phyloP scores from a whole-genome alignment of 768 basidiomycete genomes.

The Termitomyces sp. region DNA sequence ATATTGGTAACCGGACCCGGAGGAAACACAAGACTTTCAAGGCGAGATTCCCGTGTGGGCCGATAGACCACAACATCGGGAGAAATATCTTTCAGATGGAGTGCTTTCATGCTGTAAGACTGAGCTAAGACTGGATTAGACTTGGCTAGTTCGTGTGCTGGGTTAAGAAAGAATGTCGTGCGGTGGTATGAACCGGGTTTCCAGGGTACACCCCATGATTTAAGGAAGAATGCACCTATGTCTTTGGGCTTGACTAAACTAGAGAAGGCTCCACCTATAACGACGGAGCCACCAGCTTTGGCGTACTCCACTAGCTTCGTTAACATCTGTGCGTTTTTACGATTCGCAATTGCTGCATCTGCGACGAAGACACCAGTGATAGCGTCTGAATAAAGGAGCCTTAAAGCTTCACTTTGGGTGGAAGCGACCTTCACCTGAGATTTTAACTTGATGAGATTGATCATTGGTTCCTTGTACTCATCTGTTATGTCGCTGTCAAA shows the following conservation, averaged over 20 bases:
- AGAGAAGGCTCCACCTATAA: conserved; percentile 34
- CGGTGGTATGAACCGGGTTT: conserved; percentile 37
- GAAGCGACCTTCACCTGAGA: conserved; percentile 19
- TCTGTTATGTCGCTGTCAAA: conserved; percentile 24
- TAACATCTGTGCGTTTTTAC: conserved; percentile 20
- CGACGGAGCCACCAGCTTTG: conserved; percentile 34
- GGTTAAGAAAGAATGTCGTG: conserved; percentile 33
- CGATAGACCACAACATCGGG: conserved; percentile 31
- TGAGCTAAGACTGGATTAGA: conserved; percentile 24
- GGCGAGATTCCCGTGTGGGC: conserved; percentile 20
- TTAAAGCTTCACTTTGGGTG: conserved; percentile 18
- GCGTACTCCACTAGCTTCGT: conserved; percentile 33
- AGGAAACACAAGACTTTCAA: conserved; percentile 26
- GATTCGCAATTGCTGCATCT: conserved; percentile 31
- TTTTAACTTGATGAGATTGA: conserved; percentile 24
- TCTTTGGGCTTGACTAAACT: conserved; percentile 20
- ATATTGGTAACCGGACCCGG: conserved; percentile 13
- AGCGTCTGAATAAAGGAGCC: conserved; percentile 23
- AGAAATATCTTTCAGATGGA: conserved; percentile 30
- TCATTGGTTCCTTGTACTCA: conserved; percentile 22
- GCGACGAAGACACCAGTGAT: conserved; percentile 32
- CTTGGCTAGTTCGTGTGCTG: conserved; percentile 25
- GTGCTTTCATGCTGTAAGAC: conserved; percentile 41
- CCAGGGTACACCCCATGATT: conserved; percentile 34
- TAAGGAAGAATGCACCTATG: conserved; percentile 27